These are phyloP conservation scores for Salix udensis DNA, from an alignment of 345 rosid species.

Conservation along the genomic window DNA sequence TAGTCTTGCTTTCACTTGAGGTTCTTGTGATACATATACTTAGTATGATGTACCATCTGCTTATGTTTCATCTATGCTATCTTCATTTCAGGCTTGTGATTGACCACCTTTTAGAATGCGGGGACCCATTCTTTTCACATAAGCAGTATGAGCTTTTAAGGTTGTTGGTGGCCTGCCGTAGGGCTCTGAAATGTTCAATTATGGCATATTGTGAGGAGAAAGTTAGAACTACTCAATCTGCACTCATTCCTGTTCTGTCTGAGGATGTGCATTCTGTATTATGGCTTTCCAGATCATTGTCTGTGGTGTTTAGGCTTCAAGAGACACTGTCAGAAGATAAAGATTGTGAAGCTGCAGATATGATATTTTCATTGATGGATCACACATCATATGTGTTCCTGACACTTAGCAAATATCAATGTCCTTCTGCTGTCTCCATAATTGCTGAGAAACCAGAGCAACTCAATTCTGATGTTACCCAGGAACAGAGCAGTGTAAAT, in stretches of 20 bases:
- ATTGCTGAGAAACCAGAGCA: conserved; percentile 22
- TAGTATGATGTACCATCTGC: background rate
- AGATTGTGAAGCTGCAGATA: conserved; percentile 25
- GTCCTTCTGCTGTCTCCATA: conserved; percentile 26
- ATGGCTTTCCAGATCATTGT: conserved; percentile 77
- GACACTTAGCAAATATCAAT: conserved; percentile 45
- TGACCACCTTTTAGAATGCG: conserved; percentile 32
- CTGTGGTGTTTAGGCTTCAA: conserved; percentile 37
- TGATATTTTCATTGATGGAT: conserved; percentile 62
- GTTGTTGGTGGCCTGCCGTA: conserved; percentile 63
- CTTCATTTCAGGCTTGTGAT: conserved; percentile 43
- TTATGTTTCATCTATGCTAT: background rate
- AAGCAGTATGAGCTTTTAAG: conserved; percentile 41
- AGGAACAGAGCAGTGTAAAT: conserved; percentile 17
- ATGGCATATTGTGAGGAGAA: conserved; percentile 46
- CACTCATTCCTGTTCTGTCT: conserved; percentile 32
- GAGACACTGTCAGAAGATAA: conserved; percentile 22
- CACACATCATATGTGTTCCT: conserved; percentile 64
- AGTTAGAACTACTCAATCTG: conserved; percentile 27
- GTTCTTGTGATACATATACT: background rate
- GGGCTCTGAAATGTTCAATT: conserved; percentile 58
- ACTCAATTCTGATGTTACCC: conserved; percentile 21
- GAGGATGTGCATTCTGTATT: conserved; percentile 42
- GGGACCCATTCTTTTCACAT: conserved; percentile 27
- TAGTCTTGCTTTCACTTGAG: background rate